Conservation (phyloP, 768 basidiomycete genomes). For the Boletales sp. region DNA sequence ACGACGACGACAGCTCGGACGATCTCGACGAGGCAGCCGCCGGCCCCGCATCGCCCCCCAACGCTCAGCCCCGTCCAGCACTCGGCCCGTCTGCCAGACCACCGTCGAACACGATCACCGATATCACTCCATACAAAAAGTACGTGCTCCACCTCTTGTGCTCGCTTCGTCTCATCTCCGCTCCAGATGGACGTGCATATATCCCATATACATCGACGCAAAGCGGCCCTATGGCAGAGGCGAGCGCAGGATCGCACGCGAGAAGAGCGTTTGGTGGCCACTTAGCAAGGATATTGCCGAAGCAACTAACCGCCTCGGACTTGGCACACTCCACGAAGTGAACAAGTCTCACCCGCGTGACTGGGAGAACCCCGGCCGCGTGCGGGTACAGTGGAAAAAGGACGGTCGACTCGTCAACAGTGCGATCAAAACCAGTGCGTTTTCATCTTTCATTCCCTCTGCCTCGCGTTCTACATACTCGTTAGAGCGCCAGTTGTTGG, state of each 20-base stretch:
- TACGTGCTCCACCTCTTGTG: slow-evolving; percentile 34
- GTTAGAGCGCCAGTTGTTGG: slow-evolving; percentile 75
- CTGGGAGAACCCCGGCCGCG: slow-evolving; percentile 97
- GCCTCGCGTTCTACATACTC: neutral
- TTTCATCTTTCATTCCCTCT: neutral
- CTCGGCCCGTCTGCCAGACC: slow-evolving; percentile 21
- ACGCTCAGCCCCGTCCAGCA: slow-evolving; percentile 21
- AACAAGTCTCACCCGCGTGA: slow-evolving; percentile 90
- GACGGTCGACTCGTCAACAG: slow-evolving; percentile 65
- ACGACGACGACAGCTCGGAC: slow-evolving; percentile 31
- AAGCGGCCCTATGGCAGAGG: slow-evolving; percentile 85
- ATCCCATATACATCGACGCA: slow-evolving; percentile 96
- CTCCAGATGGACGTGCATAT: slow-evolving; percentile 88
- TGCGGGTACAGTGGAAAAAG: slow-evolving; percentile 90
- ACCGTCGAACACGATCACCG: slow-evolving; percentile 46
- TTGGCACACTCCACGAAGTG: slow-evolving; percentile 84
- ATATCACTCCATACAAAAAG: slow-evolving; percentile 84
- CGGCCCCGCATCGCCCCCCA: slow-evolving; percentile 55
- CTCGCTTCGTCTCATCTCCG: slow-evolving; percentile 3
- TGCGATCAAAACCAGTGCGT: slow-evolving; percentile 73
- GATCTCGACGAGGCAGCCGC: slow-evolving; percentile 20
- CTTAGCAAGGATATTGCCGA: slow-evolving; percentile 90
- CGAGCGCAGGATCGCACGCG: slow-evolving; percentile 74
- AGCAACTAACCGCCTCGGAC: slow-evolving; percentile 70
- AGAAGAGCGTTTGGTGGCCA: slow-evolving; percentile 90